phyloP scores from a whole-genome alignment of 768 basidiomycete species.

The Suillus decipiens region DNA sequence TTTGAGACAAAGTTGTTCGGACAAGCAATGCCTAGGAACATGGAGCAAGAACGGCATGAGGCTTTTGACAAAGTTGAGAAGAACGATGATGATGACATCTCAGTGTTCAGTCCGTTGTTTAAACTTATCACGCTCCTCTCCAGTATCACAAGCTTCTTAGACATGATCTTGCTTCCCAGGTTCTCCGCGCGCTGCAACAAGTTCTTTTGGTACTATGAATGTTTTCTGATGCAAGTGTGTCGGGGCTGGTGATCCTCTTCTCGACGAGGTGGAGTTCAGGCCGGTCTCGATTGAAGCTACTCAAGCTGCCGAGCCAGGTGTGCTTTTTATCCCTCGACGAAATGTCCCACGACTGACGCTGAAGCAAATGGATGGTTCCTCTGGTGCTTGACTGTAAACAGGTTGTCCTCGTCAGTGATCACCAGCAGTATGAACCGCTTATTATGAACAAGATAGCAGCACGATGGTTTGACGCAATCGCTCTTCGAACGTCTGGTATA shows the following conservation, averaged over 20 bases:
- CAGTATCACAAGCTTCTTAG: constrained; percentile 98
- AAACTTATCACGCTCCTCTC: constrained; percentile 1
- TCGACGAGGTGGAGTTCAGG: constrained; percentile 97
- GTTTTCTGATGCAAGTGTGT: constrained; percentile 99
- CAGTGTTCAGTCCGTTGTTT: constrained; percentile 42
- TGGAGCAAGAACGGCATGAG: background rate
- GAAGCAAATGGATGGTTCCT: too few relatives aligned
- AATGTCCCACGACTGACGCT: too few relatives aligned
- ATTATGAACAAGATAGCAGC: too few relatives aligned
- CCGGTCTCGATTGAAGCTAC: constrained; percentile 73
- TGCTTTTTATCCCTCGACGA: too few relatives aligned
- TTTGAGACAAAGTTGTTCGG: background rate
- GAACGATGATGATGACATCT: constrained; percentile 97
- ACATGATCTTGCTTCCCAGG: constrained; percentile 94
- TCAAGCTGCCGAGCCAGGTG: too few relatives aligned
- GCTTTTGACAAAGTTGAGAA: constrained; percentile 54
- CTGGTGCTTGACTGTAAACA: too few relatives aligned
- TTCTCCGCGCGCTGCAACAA: constrained; percentile 92
- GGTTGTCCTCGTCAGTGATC: too few relatives aligned
- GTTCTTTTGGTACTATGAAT: constrained; percentile 87
- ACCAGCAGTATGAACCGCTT: too few relatives aligned
- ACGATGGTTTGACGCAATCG: too few relatives aligned
- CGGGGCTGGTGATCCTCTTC: constrained; percentile 92
- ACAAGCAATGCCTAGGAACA: background rate
- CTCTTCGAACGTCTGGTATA: constrained; percentile 92